Conservation (phyloP, 345 rosid genomes). For the Lepidium didymum region DNA sequence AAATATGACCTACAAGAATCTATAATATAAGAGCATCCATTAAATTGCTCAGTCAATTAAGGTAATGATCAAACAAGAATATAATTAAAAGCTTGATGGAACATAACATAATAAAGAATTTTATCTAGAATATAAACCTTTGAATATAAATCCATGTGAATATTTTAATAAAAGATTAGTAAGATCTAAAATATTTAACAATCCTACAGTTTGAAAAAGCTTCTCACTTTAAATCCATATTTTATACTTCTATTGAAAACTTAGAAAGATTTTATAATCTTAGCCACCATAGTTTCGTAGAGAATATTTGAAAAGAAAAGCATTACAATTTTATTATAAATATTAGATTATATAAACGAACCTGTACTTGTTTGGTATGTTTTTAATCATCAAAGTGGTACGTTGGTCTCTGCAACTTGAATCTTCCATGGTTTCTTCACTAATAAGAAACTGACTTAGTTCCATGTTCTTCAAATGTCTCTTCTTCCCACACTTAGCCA, state of each 20-base stretch:
- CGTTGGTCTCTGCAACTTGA: slow-evolving; percentile 39
- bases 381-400: slow-evolving; percentile 35
- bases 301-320: background rate
- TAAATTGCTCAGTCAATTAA: slow-evolving; percentile 18
- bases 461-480: slow-evolving; percentile 49
- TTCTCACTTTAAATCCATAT: slow-evolving; percentile 4
- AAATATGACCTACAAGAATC: slow-evolving; percentile 3
- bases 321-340: background rate
- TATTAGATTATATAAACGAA: background rate
- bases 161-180: slow-evolving; percentile 18
- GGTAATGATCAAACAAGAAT: slow-evolving; percentile 22
- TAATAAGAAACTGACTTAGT: slow-evolving; percentile 59
- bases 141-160: slow-evolving; percentile 26
- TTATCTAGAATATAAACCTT: slow-evolving; percentile 31
- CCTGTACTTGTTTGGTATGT: slow-evolving; percentile 38
- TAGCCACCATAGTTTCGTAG: background rate
- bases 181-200: slow-evolving; percentile 12
- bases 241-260: background rate
- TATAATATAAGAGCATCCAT: slow-evolving; percentile 3
- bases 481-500: slow-evolving; percentile 47
- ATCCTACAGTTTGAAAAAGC: slow-evolving; percentile 12
- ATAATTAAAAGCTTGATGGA: slow-evolving; percentile 25
- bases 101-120: slow-evolving; percentile 23
- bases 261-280: background rate
- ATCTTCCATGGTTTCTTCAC: slow-evolving; percentile 39